Base-by-base conservation (phyloP, 805 yeast genomes). In the Yarrowia yakushimensis region DNA sequence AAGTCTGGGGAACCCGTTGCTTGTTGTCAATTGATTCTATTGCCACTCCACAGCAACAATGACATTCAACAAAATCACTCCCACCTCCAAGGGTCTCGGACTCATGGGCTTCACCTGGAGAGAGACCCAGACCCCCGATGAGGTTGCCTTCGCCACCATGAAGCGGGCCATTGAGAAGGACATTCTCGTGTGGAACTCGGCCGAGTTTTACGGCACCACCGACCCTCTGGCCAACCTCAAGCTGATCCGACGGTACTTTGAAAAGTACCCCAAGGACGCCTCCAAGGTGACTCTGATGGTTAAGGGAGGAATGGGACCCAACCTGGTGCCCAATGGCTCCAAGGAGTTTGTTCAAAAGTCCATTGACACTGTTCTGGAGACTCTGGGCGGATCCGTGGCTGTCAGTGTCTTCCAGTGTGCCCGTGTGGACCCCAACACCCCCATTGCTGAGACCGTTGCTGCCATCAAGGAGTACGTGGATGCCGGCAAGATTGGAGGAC, bases 21-120 rank as follows among this genome's bases (percentile, higher is more conserved):
- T 31, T 31, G 36, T 13, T 2, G 23, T 36, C 46, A 43, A 43
- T 43, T 43, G 48, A 22, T 8, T 10, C 22, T 13, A 4, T 11
- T 3, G 11, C 52, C 17, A 45, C 52, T 13, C 27, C 2, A 1
- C 4, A 13, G 1, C 20, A 10, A 9, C 52, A 28, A 52, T 52
- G 59, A 36, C 17, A 9, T 52, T 52, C 43, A 52, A 52, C 39
- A 55, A 39, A 28, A 55, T 55, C 28, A 39, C 61, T 6, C 22
- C 61, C 30, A 20, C 61, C 8, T 55, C 61, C 28, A 55, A 55
- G 37, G 96, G 96, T 45, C 84, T 81, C 67, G 97, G 97, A 46
- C 79, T 90, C 66, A 89, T 91, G 97, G 82, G 87, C 63, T 78
- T 88, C 71, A 88, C 96, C 0, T 84, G 88, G 89, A 78, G 80